Conservation (phyloP, 2,329 filamentous ascomycete species). For the Botrytis elliptica region DNA sequence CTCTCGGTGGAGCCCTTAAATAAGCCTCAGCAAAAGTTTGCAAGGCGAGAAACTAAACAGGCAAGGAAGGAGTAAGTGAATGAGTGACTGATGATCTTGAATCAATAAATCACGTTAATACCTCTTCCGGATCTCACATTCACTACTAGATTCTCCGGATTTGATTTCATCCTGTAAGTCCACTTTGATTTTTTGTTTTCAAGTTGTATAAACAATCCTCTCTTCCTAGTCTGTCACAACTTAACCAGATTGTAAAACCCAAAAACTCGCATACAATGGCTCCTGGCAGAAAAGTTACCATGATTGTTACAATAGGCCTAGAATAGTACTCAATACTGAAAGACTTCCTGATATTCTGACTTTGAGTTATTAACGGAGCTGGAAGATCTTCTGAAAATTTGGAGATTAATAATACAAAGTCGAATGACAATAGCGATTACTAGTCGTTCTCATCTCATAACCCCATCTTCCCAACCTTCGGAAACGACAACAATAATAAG, state of each 20-base stretch:
- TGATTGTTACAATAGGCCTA: not conserved
- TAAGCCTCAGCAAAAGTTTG: not conserved
- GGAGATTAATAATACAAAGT: not conserved
- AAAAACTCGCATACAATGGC: too few relatives aligned
- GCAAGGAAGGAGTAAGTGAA: not conserved
- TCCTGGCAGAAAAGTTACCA: not conserved
- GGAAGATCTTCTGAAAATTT: not conserved
- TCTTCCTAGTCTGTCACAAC: not conserved
- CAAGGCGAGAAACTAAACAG: not conserved
- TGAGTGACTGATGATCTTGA: not conserved
- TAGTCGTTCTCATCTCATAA: rapidly evolving
- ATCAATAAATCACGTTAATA: rapidly evolving
- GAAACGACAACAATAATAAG: not conserved
- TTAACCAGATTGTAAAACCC: too few relatives aligned
- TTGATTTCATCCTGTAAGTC: too few relatives aligned
- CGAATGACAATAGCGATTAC: not conserved
- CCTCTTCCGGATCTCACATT: not conserved
- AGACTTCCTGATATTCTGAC: not conserved
- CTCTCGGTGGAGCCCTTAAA: not conserved
- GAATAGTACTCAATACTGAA: not conserved
- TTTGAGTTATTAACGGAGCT: not conserved
- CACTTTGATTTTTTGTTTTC: too few relatives aligned
- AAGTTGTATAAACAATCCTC: rapidly evolving
- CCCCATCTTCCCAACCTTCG: not conserved
- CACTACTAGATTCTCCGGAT: too few relatives aligned